A percentile compares a stretch with the other conserved stretches of the same genome.
Conservation (phyloP, 768 basidiomycete genomes). For the Rhodotorula sphaerocarpa region DNA sequence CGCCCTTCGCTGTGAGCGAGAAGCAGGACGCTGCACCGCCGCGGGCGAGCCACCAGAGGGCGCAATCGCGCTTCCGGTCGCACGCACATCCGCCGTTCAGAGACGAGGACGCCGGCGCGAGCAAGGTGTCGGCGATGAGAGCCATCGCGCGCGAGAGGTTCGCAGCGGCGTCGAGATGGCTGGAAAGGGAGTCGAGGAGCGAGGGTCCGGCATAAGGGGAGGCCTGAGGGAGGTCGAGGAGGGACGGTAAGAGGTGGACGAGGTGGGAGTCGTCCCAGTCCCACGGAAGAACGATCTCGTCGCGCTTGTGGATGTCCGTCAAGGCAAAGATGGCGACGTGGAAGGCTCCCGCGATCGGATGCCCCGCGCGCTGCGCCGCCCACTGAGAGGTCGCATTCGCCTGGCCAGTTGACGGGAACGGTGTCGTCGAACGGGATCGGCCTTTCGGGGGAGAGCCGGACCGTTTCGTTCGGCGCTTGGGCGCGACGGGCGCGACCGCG, state of each 20-base stretch:
- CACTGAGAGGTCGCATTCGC: neutral
- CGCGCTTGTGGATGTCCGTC: slow-evolving; percentile 62
- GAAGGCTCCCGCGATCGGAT: slow-evolving; percentile 45
- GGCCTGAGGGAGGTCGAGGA: slow-evolving; percentile 13
- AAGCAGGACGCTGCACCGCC: neutral
- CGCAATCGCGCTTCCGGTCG: slow-evolving; percentile 26
- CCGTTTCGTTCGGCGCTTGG: slow-evolving; percentile 4
- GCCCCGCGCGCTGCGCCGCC: neutral
- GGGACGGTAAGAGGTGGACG: slow-evolving; percentile 37
- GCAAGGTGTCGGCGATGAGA: slow-evolving; percentile 11
- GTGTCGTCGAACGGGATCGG: neutral
- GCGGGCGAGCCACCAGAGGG: slow-evolving; percentile 27
- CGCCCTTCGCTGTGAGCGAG: neutral
- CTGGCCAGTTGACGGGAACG: neutral
- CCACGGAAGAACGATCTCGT: slow-evolving; percentile 86
- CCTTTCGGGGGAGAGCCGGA: neutral
- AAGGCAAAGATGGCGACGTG: slow-evolving; percentile 64
- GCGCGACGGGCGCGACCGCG: neutral
- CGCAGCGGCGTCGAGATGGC: slow-evolving; percentile 1
- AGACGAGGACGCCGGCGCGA: neutral
- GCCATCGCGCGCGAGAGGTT: slow-evolving; percentile 13
- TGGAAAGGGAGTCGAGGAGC: neutral
- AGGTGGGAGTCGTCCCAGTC: slow-evolving; percentile 93
- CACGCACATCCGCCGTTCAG: slow-evolving; percentile 27
- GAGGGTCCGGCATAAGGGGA: neutral